Evolutionary conservation across 345 rosid species (phyloP), one percentile per base, ranked within the genome.

Genomic region (Ailanthus altissimus): DNA sequence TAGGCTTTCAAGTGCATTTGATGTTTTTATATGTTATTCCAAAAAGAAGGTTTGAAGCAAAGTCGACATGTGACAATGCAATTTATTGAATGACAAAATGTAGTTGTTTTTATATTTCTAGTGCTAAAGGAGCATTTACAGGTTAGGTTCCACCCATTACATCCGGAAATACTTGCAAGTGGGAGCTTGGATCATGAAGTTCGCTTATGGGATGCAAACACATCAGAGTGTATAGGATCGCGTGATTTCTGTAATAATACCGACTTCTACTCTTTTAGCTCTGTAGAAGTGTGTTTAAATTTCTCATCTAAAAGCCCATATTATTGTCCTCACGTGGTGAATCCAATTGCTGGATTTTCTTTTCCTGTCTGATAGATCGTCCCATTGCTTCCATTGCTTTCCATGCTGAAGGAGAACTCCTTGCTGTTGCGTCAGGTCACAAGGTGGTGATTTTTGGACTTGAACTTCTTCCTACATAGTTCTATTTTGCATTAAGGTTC

Each of bases 381-480:
- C 97, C 94, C 25, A 92, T 92, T 85, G 97, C 97, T 82, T 92
- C 97, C 26, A 90, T 92, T 83, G 97, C 97, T 79, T 92, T 92
- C 75, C 97, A 92, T 67, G 94, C 94, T 42, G 91, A 83, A 74
- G 97, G 97, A 53, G 94, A 90, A 75, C 69, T 92, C 74, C 92
- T 92, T 58, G 94, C 97, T 46, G 97, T 92, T 81, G 97, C 93
- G 80, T 90, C 93, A 20, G 97, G 97, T 78, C 97, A 92, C 85
- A 92, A 92, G 94, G 94, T 90, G 82, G 67, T 70, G 57, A 72
- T 67, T 60, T 58, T 47, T 73, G 8, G 54, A 51, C 54, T 36
- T 7, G 21, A 75, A 49, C 64, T n/a, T 79, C 51, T 75, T 79
- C 51, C 73, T 54, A 20, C 14, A 36, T 26, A 13, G 70, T 72